These are phyloP conservation scores for Adansonia gregorii DNA, from an alignment of 441 rosid species.

Conservation along the genomic window DNA sequence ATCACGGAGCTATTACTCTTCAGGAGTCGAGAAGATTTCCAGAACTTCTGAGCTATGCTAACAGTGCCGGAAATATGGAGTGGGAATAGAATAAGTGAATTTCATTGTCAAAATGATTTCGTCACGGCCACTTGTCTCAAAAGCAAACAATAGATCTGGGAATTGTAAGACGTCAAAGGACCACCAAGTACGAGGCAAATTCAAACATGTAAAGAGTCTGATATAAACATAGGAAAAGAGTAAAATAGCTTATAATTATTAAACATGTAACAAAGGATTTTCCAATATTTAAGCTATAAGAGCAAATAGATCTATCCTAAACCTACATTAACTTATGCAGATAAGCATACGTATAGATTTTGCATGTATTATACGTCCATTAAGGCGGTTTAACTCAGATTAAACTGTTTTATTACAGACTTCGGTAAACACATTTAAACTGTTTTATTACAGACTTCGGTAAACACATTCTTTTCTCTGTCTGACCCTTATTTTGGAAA, in stretches of 20 bases:
- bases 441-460: too few relatives aligned
- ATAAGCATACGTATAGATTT: not conserved
- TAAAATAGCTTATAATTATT: not conserved
- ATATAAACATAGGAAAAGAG: not conserved
- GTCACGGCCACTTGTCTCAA: not conserved
- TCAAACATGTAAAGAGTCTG: not conserved
- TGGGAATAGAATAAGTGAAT: not conserved
- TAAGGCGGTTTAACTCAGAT: not conserved
- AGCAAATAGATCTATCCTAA: not conserved
- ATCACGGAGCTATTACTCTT: not conserved
- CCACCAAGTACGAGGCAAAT: too few relatives aligned
- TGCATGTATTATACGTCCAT: not conserved
- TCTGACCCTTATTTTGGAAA: not conserved
- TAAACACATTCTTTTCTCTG: not conserved
- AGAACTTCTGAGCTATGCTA: not conserved
- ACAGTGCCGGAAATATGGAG: not conserved
- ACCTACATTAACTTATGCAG: not conserved
- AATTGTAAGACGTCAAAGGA: not conserved
- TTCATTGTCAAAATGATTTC: not conserved
- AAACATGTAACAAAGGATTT: not conserved
- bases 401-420: not conserved
- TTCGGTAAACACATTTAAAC: not conserved
- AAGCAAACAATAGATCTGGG: not conserved
- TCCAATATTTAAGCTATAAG: slow-evolving; percentile 1
- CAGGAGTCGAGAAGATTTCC: not conserved